phyloP scores from a whole-genome alignment of 2,329 filamentous ascomycete species.

The Keithomyces neogunnii region DNA sequence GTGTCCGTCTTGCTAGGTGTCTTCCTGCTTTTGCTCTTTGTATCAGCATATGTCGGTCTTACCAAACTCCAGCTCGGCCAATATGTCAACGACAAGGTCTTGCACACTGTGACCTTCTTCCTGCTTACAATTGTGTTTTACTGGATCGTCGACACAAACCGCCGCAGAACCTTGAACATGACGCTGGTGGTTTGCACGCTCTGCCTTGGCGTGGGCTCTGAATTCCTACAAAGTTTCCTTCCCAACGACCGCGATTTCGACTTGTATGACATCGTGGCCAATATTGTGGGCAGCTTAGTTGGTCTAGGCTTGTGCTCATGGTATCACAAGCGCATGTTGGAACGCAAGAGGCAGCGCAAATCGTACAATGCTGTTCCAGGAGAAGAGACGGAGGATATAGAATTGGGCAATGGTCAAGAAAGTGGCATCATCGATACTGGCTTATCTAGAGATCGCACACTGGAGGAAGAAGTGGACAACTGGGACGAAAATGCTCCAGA shows the following conservation, averaged over 20 bases:
- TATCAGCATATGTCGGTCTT: conserved; percentile 74
- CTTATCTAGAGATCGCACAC: conserved; percentile 22
- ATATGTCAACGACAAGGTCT: conserved; percentile 76
- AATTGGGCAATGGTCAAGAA: conserved; percentile 67
- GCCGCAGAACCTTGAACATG: conserved; percentile 75
- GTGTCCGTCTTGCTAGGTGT: conserved; percentile 40
- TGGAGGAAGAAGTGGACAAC: conserved; percentile 83
- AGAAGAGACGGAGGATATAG: conserved; percentile 58
- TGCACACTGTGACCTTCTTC: conserved; percentile 87
- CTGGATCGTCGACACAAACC: conserved; percentile 90
- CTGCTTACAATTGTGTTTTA: conserved; percentile 82
- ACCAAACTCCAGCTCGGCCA: conserved; percentile 48
- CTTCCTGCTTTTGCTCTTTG: conserved; percentile 62
- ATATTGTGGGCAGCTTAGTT: conserved; percentile 67
- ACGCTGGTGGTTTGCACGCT: conserved; percentile 75
- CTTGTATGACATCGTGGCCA: conserved; percentile 78
- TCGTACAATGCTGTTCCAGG: conserved; percentile 63
- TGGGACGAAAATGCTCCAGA: conserved; percentile 79
- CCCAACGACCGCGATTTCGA: conserved; percentile 68
- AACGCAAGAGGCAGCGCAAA: conserved; percentile 68
- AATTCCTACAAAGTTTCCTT: conserved; percentile 66
- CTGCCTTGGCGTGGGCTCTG: conserved; percentile 61
- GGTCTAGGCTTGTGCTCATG: conserved; percentile 70
- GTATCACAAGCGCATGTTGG: conserved; percentile 95
- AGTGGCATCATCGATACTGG: conserved; percentile 42